phyloP scores from a whole-genome alignment of 148 eudicot species.

The Camellia lanceoleosa region DNA sequence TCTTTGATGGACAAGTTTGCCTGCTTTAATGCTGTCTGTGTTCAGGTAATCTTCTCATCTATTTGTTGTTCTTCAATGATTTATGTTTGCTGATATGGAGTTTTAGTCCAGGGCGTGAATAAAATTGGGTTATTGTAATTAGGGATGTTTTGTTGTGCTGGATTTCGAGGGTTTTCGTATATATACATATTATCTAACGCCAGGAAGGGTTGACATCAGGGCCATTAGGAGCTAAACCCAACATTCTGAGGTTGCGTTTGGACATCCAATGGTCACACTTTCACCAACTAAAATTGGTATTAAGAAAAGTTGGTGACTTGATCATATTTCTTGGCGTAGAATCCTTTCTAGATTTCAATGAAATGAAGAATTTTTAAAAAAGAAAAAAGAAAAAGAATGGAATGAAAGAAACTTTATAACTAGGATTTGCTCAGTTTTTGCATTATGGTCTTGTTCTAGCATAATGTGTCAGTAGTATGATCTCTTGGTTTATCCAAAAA shows the following conservation, averaged over 20 bases:
- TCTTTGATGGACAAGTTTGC: not conserved
- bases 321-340: too few species aligned
- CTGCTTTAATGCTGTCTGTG: constrained; percentile 2
- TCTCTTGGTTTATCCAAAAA: too few species aligned
- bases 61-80: not conserved
- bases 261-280: not conserved
- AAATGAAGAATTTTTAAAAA: too few species aligned
- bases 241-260: not conserved
- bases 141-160: not conserved
- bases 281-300: too few species aligned
- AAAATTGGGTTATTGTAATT: not conserved
- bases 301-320: too few species aligned
- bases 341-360: too few species aligned
- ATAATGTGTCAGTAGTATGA: not conserved
- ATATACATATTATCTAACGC: not conserved
- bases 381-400: not conserved
- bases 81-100: not conserved
- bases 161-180: not conserved
- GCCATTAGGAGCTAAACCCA: not conserved
- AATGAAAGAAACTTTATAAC: not conserved
- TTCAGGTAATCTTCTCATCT: not conserved
- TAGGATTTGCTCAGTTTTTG: not conserved
- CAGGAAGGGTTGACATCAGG: not conserved
- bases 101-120: not conserved
- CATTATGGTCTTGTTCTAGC: not conserved